A percentile compares a stretch with the other conserved stretches of the same genome.
Conservation (phyloP, 257 asterid genomes). For the Lantana camara region DNA sequence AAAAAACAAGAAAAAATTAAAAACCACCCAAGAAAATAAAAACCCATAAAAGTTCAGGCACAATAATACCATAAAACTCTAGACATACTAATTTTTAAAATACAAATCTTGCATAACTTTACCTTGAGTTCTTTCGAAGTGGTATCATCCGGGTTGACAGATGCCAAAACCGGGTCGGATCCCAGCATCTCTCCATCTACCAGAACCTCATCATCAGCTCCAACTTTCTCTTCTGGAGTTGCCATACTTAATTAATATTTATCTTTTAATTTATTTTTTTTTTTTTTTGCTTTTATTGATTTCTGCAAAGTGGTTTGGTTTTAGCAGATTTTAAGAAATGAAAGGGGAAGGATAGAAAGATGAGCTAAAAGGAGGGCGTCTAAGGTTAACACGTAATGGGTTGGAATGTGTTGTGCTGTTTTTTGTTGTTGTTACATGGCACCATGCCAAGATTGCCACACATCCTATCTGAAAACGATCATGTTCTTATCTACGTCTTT, state of each 20-base stretch:
- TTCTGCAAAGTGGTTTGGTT: neutral
- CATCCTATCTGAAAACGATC: constrained; percentile 12
- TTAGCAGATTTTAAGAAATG: constrained; percentile 4
- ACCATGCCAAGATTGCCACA: constrained; percentile 24
- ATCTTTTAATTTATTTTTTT: neutral
- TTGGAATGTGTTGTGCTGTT: constrained; percentile 12
- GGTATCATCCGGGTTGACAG: constrained; percentile 6
- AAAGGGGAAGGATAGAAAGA: neutral
- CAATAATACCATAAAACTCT: too few species aligned
- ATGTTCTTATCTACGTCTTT: constrained; percentile 20
- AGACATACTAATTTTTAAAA: too few species aligned
- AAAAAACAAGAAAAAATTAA: too few species aligned
- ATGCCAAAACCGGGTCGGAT: neutral
- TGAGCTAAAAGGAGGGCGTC: neutral
- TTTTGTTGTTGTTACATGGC: constrained; percentile 26
- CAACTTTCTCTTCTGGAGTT: constrained; percentile 22
- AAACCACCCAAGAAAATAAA: too few species aligned
- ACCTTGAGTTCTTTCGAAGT: constrained; percentile 36
- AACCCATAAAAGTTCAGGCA: too few species aligned
- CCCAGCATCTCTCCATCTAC: constrained; percentile 33
- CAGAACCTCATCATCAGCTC: constrained; percentile 26
- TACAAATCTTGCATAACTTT: too few species aligned
- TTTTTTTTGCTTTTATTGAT: neutral
- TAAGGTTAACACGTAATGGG: neutral
- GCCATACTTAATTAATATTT: constrained; percentile 28